Percentiles rank a stretch among this genome's conserved stretches.
phyloP scores from a whole-genome alignment of 768 basidiomycete genomes.

The Suillus fuscotomentosus region DNA sequence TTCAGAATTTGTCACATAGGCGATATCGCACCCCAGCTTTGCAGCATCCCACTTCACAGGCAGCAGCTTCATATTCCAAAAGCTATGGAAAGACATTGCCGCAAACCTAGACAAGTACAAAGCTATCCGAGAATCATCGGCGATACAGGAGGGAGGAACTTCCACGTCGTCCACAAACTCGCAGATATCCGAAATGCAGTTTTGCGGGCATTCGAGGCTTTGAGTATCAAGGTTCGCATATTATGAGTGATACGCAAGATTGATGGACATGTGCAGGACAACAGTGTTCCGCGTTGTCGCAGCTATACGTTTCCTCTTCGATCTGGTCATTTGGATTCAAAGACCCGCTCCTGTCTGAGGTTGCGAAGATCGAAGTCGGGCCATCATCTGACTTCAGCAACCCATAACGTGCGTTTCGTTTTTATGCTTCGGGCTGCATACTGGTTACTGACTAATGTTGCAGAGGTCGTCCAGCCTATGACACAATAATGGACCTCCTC shows the following conservation, averaged over 20 bases:
- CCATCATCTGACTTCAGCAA: too few relatives aligned
- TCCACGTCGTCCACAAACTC: conserved; percentile 86
- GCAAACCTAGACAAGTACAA: conserved; percentile 84
- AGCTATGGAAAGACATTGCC: conserved; percentile 95
- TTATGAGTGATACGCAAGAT: not conserved
- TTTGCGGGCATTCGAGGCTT: conserved; percentile 87
- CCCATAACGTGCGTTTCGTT: too few relatives aligned
- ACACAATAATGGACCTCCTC: too few relatives aligned
- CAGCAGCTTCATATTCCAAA: conserved; percentile 90
- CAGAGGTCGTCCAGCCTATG: too few relatives aligned
- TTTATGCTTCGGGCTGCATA: too few relatives aligned
- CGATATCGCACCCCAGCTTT: conserved; percentile 75
- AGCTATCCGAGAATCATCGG: conserved; percentile 94
- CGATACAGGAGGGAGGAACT: conserved; percentile 99
- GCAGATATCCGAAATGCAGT: conserved; percentile 92
- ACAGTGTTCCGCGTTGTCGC: conserved; percentile 94
- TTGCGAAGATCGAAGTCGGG: too few relatives aligned
- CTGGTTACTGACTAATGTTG: too few relatives aligned
- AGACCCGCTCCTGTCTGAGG: too few relatives aligned
- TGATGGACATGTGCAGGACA: conserved; percentile 53
- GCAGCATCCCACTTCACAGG: conserved; percentile 96
- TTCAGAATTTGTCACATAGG: conserved; percentile 80
- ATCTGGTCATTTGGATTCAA: conserved; percentile 88
- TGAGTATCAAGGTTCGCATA: conserved; percentile 82
- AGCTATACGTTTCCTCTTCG: conserved; percentile 83